Conservation (phyloP, 805 yeast species). For the Metschnikowia anglica region DNA sequence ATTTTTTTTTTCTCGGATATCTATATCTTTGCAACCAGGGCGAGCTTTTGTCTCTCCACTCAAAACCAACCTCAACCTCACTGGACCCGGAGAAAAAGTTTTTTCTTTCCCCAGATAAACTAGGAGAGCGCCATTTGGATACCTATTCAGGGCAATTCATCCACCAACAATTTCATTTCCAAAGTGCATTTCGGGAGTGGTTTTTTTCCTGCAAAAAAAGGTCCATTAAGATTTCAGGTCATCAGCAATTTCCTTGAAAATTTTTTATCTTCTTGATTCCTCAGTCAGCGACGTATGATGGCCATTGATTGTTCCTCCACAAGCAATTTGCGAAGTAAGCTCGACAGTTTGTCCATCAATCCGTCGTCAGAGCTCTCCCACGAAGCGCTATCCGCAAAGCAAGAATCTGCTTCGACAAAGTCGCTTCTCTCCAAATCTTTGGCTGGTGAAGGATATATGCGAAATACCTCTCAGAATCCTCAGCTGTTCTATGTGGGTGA, state of each 20-base stretch:
- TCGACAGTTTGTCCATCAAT: constrained; percentile 19
- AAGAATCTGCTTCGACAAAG: constrained; percentile 14
- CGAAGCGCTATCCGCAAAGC: constrained; percentile 6
- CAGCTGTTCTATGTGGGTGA: constrained; percentile 6
- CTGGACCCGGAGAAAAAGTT: background rate
- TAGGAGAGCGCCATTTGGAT: background rate
- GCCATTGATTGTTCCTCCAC: constrained; percentile 15
- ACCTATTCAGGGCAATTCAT: background rate
- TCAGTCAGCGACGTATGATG: constrained; percentile 7
- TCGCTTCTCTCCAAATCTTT: constrained; percentile 31
- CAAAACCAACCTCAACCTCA: constrained; percentile 1
- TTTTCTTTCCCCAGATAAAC: constrained; percentile 9
- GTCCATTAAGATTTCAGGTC: too few relatives aligned
- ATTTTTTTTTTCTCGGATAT: too few relatives aligned
- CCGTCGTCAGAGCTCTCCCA: constrained; percentile 8
- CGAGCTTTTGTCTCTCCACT: too few relatives aligned
- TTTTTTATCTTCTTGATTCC: background rate
- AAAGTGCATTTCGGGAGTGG: too few relatives aligned
- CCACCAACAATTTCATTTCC: background rate
- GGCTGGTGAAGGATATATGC: constrained; percentile 22
- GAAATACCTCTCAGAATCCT: constrained; percentile 3
- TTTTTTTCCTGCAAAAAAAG: too few relatives aligned
- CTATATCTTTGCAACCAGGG: too few relatives aligned
- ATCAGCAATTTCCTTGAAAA: too few relatives aligned
- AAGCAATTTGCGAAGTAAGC: constrained; percentile 18